phyloP scores from a whole-genome alignment of 345 rosid species.

The Gossypium australe region DNA sequence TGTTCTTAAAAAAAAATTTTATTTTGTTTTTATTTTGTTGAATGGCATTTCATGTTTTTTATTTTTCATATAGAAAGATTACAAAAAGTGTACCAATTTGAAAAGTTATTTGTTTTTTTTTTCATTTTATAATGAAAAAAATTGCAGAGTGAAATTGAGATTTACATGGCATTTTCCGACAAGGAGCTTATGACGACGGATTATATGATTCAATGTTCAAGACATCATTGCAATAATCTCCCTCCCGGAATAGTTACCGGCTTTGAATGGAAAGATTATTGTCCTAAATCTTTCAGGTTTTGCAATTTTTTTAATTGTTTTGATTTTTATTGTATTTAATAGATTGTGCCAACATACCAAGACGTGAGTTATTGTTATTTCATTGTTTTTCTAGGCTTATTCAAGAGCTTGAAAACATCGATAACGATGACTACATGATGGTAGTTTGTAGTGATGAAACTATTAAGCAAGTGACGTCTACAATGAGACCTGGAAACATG shows the following conservation, averaged over 20 bases:
- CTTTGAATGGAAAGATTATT: constrained; percentile 50
- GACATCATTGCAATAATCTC: constrained; percentile 17
- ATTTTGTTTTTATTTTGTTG: not conserved
- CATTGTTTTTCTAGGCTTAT: constrained; percentile 29
- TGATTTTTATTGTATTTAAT: not conserved
- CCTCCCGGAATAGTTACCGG: constrained; percentile 32
- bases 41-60: not conserved
- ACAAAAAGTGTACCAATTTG: no score
- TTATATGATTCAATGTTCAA: constrained; percentile 26
- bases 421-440: constrained; percentile 40
- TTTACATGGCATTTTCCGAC: constrained; percentile 17
- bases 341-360: not conserved
- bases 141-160: not conserved
- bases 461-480: constrained; percentile 31
- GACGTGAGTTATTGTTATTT: not conserved
- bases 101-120: not conserved
- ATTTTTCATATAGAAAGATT: no score
- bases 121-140: not conserved
- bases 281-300: constrained; percentile 53
- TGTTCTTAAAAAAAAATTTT: not conserved
- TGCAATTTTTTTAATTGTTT: not conserved
- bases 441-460: constrained; percentile 40
- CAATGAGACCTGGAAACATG: constrained; percentile 33
- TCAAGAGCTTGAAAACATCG: constrained; percentile 36
- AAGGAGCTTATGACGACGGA: constrained; percentile 25